Percentiles rank a stretch among this genome's conserved stretches.
Evolutionary conservation across 2,329 filamentous ascomycete genomes (phyloP).

Genomic region (Bisporella sp.): DNA sequence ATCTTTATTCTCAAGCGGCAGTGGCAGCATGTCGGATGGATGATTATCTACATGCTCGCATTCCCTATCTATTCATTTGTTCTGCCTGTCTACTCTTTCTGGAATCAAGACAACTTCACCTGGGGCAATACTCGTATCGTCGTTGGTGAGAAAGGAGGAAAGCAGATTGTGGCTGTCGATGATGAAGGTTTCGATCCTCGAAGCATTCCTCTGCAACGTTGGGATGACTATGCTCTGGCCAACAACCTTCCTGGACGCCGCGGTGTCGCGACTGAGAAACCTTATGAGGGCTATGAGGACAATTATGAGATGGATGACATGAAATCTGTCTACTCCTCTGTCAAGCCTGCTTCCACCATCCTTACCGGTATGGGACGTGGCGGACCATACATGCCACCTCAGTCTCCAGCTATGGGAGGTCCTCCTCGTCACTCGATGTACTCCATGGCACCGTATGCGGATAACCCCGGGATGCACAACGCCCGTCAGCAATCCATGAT

Average conservation of each 20-base stretch:
- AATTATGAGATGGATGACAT: slow-evolving; percentile 98
- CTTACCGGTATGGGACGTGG: slow-evolving; percentile 74
- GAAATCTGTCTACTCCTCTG: slow-evolving; percentile 90
- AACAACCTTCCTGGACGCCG: slow-evolving; percentile 91
- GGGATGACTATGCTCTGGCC: slow-evolving; percentile 87
- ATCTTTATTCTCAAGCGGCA: slow-evolving; percentile 96
- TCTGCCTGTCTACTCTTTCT: slow-evolving; percentile 95
- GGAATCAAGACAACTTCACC: slow-evolving; percentile 98
- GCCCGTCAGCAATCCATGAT: slow-evolving; percentile 66
- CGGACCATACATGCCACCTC: slow-evolving; percentile 68
- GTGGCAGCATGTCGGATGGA: slow-evolving; percentile 99
- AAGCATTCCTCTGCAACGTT: slow-evolving; percentile 87
- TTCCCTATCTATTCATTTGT: slow-evolving; percentile 91
- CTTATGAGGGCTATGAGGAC: slow-evolving; percentile 61
- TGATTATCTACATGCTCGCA: slow-evolving; percentile 96
- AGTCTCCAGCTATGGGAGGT: slow-evolving; percentile 65
- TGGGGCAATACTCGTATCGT: slow-evolving; percentile 99
- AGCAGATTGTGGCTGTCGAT: slow-evolving; percentile 82
- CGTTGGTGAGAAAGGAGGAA: slow-evolving; percentile 85
- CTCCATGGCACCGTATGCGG: slow-evolving; percentile 34
- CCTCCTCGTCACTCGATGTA: slow-evolving; percentile 30
- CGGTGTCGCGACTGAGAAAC: slow-evolving; percentile 62
- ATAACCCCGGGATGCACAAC: slow-evolving; percentile 30
- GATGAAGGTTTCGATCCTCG: slow-evolving; percentile 84
- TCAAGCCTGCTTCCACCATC: slow-evolving; percentile 78